These are phyloP conservation scores for Hypoxylon sp. DNA, from an alignment of 2,329 filamentous ascomycete genomes.

Conservation along the genomic window DNA sequence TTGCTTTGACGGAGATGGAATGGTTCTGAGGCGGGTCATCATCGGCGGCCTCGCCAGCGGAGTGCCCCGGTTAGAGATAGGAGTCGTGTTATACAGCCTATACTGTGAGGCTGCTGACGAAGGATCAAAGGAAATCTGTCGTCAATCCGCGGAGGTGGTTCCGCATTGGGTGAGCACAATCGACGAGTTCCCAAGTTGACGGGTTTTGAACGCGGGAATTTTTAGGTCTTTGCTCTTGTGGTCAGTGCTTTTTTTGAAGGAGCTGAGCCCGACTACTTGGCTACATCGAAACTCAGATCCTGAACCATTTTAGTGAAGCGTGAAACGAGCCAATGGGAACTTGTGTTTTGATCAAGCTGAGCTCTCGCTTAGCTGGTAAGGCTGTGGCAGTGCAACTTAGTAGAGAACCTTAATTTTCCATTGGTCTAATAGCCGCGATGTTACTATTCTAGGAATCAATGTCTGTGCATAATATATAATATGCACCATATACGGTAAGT, in stretches of 20 bases:
- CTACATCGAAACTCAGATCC: conserved; percentile 6
- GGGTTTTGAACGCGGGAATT: conserved; percentile 11
- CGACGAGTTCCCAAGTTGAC: conserved; percentile 5
- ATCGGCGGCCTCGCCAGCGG: conserved; percentile 30
- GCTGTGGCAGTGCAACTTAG: conserved; percentile 28
- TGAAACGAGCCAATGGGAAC: conserved; percentile 16
- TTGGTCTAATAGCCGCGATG: conserved; percentile 31
- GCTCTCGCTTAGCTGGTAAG: conserved; percentile 30
- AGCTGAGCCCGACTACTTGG: conserved; percentile 12
- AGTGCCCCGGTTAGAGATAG: conserved; percentile 2
- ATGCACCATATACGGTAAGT: too few species aligned
- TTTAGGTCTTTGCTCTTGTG: conserved; percentile 1
- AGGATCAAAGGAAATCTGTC: conserved; percentile 25
- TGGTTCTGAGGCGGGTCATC: conserved; percentile 23
- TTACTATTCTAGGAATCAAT: conserved; percentile 35
- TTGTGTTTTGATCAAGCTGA: conserved; percentile 24
- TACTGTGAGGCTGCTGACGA: conserved; percentile 34
- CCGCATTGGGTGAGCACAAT: conserved; percentile 9
- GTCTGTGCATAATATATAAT: conserved; percentile 12
- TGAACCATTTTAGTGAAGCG: conserved; percentile 9
- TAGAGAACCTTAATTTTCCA: conserved; percentile 12
- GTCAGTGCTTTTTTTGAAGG: neutral
- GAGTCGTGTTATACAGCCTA: conserved; percentile 2
- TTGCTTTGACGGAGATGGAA: conserved; percentile 11
- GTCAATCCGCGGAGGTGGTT: conserved; percentile 16